Evolutionary conservation across 495 filamentous ascomycete species (phyloP).

Genomic region (Xylaria venustula): DNA sequence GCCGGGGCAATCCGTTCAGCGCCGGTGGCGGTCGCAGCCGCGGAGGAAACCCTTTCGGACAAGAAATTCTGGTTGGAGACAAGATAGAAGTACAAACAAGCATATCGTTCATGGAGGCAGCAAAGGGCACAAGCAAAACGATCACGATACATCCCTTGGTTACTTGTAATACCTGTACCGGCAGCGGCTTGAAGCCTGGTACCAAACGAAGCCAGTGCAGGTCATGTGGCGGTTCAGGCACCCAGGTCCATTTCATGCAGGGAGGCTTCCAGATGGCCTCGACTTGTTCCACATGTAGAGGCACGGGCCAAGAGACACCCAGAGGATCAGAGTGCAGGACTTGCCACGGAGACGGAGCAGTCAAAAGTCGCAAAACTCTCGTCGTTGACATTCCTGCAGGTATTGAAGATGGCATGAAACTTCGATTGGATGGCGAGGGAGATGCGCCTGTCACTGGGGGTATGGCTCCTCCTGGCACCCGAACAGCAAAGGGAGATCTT

Average conservation of each 20-base stretch:
- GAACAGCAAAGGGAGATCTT: constrained; percentile 73
- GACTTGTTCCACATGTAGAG: constrained; percentile 78
- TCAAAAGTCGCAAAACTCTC: constrained; percentile 73
- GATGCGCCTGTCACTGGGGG: constrained; percentile 77
- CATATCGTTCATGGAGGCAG: constrained; percentile 94
- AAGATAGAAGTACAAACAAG: constrained; percentile 91
- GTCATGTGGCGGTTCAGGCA: constrained; percentile 81
- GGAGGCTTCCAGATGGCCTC: constrained; percentile 94
- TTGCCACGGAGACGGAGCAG: constrained; percentile 77
- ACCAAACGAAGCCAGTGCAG: constrained; percentile 69
- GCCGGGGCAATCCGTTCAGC: constrained; percentile 56
- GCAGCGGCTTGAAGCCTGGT: constrained; percentile 81
- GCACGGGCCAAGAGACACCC: constrained; percentile 69
- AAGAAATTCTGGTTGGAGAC: constrained; percentile 78
- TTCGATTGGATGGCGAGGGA: constrained; percentile 78
- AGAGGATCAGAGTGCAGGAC: constrained; percentile 73
- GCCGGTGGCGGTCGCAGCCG: constrained; percentile 48
- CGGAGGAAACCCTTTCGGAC: constrained; percentile 61
- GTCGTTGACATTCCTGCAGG: constrained; percentile 88
- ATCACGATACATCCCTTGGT: constrained; percentile 75
- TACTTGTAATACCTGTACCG: constrained; percentile 76
- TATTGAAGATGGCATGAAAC: constrained; percentile 91
- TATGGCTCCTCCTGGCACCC: constrained; percentile 53
- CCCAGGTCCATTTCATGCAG: constrained; percentile 80
- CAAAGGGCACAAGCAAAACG: constrained; percentile 78